phyloP scores from a whole-genome alignment of 306 rosid species.

The Hylodesmum podocarpum region DNA sequence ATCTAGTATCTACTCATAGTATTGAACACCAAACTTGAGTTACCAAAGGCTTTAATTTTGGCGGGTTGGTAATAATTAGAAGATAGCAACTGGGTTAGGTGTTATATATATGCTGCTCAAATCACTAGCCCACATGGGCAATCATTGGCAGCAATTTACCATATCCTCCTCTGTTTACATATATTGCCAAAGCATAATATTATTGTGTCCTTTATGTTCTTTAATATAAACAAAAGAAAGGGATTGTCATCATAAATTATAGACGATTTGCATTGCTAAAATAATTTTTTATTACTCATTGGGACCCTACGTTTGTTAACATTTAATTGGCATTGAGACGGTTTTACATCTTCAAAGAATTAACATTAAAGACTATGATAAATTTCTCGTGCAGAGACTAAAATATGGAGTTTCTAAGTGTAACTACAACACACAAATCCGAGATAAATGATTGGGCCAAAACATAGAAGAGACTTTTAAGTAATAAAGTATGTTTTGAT shows the following conservation, averaged over 20 bases:
- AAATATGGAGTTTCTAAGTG: no score
- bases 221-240: no score
- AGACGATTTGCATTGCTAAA: not conserved
- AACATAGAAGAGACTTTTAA: no score
- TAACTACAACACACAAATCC: no score
- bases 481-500: no score
- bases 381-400: no score
- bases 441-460: no score
- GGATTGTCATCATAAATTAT: not conserved
- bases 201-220: not conserved
- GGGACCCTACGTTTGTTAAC: no score
- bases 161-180: not conserved
- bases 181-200: not conserved
- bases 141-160: not conserved
- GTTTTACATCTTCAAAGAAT: no score
- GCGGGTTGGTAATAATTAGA: constrained; percentile 3
- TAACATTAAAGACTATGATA: no score
- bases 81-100: not conserved
- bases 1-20: not conserved
- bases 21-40: not conserved
- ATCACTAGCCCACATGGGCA: constrained; percentile 9
- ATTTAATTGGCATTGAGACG: no score
- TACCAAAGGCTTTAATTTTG: not conserved
- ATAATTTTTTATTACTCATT: no score
- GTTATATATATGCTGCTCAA: not conserved